These are phyloP conservation scores for Begonia fuchsioides DNA, from an alignment of 306 rosid genomes.

Conservation along the genomic window DNA sequence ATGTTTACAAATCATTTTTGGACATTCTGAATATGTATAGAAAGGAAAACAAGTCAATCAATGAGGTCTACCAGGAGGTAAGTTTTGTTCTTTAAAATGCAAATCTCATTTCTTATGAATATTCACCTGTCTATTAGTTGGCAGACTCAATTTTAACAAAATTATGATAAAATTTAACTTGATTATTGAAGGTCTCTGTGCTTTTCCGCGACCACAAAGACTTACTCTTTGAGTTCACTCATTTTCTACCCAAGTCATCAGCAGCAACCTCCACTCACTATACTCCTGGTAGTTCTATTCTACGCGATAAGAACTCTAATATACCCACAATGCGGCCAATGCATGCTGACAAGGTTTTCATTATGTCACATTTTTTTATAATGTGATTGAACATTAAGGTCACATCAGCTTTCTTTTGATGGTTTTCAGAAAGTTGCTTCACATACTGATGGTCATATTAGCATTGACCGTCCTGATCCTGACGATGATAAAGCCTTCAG, in stretches of 20 bases:
- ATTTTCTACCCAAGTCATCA: constrained; percentile 76
- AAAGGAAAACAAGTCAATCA: constrained; percentile 76
- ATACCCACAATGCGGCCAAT: constrained; percentile 55
- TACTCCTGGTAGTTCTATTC: constrained; percentile 50
- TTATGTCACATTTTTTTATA: constrained; percentile 2
- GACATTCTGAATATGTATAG: constrained; percentile 96
- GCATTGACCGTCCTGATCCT: constrained; percentile 72
- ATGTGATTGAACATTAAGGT: constrained; percentile 15
- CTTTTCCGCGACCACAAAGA: constrained; percentile 78
- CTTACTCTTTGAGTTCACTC: constrained; percentile 73
- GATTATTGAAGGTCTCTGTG: constrained; percentile 55
- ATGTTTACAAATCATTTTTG: constrained; percentile 80
- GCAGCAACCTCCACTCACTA: constrained; percentile 41
- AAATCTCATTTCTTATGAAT: too few relatives aligned
- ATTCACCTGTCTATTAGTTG: background rate
- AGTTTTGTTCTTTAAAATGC: constrained; percentile 10
- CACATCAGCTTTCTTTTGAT: constrained; percentile 16
- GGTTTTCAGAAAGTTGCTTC: constrained; percentile 62
- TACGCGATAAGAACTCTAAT: constrained; percentile 72
- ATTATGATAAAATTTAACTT: constrained; percentile 7
- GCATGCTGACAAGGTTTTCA: constrained; percentile 64
- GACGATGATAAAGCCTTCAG: constrained; percentile 55
- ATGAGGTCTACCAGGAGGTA: constrained; percentile 83
- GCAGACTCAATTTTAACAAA: too few relatives aligned
- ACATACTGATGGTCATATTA: too few relatives aligned